Evolutionary conservation across 1,139 yeast species (phyloP).

Genomic region (Casaregolazyma lundiana): DNA sequence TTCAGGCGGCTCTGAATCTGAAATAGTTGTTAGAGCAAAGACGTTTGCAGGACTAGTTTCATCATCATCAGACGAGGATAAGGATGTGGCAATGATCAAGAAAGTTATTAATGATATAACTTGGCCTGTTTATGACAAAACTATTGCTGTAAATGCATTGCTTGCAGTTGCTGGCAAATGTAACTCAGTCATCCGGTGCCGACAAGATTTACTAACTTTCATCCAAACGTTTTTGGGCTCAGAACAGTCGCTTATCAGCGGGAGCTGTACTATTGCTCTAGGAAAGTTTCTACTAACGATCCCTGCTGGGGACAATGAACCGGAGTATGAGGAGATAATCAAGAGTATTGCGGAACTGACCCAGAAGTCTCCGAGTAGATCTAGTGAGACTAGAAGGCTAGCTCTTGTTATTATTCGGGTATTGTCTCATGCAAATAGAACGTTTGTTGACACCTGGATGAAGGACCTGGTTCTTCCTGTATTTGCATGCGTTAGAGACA

Average conservation of each 20-base stretch:
- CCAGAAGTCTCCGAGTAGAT: conserved; percentile 52
- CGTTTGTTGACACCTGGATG: conserved; percentile 48
- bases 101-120: conserved; percentile 48
- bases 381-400: conserved; percentile 77
- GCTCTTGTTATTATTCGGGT: conserved; percentile 75
- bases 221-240: conserved; percentile 36
- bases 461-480: conserved; percentile 65
- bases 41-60: conserved; percentile 68
- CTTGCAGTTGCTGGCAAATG: conserved; percentile 56
- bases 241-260: conserved; percentile 51
- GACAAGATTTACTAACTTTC: background rate
- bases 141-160: conserved; percentile 56
- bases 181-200: conserved; percentile 1
- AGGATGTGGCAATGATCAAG: conserved; percentile 60
- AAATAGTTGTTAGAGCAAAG: conserved; percentile 44
- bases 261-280: conserved; percentile 74
- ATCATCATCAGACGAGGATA: conserved; percentile 47
- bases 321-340: conserved; percentile 34
- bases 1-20: conserved; percentile 43
- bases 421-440: conserved; percentile 46
- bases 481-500: conserved; percentile 79
- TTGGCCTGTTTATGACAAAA: conserved; percentile 4
- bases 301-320: conserved; percentile 16
- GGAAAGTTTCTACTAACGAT: conserved; percentile 63
- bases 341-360: conserved; percentile 48